phyloP scores from a whole-genome alignment of 306 rosid genomes.

The Ormosia semicastrata region DNA sequence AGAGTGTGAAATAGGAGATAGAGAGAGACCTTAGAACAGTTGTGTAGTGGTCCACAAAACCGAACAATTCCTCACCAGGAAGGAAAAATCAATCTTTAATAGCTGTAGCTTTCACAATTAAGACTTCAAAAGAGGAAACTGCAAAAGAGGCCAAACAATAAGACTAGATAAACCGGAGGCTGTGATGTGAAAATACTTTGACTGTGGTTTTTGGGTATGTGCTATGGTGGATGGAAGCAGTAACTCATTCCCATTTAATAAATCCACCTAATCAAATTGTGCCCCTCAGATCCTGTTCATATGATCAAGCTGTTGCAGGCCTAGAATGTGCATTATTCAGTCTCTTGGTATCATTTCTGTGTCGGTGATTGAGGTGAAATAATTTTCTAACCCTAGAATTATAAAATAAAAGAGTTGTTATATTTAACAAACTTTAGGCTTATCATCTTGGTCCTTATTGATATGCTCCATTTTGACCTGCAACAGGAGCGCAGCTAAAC shows the following conservation, averaged over 20 bases:
- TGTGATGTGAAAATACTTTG: too few species aligned
- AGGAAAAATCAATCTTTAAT: constrained; percentile 21
- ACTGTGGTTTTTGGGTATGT: too few species aligned
- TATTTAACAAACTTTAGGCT: not conserved
- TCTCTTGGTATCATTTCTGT: not conserved
- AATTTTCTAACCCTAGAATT: not conserved
- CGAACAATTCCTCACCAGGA: not conserved
- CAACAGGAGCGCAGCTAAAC: not conserved
- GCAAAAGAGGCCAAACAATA: too few species aligned
- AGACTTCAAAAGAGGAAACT: too few species aligned
- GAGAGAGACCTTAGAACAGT: not conserved
- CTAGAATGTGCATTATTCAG: not conserved
- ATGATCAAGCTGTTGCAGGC: not conserved
- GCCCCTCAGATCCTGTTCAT: not conserved
- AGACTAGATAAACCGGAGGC: too few species aligned
- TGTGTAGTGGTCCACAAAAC: constrained; percentile 17
- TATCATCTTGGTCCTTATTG: not conserved
- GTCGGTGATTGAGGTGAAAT: not conserved
- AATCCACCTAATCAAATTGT: not conserved
- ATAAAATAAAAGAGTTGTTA: not conserved
- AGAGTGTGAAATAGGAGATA: not conserved
- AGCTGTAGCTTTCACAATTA: not conserved
- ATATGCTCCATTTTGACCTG: not conserved
- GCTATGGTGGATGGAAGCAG: not conserved
- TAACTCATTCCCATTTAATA: not conserved